Conservation (phyloP, 139 green algal species). For the Chlorella sp. region DNA sequence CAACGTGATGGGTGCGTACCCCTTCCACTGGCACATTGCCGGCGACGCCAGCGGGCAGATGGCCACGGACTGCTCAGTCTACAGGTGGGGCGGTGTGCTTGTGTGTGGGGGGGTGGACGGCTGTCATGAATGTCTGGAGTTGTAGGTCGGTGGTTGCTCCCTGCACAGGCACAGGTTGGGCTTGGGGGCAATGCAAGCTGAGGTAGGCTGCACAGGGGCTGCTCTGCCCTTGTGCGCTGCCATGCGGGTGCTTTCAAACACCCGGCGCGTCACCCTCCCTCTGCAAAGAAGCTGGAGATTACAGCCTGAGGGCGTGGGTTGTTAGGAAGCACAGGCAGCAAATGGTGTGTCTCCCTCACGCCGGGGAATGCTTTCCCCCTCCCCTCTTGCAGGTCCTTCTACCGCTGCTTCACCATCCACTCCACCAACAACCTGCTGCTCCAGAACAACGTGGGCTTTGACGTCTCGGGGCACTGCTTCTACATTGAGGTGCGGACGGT, state of each 20-base stretch:
- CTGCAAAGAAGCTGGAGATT: too few species aligned
- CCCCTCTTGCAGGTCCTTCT: conserved; percentile 22
- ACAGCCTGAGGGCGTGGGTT: too few species aligned
- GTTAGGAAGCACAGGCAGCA: too few species aligned
- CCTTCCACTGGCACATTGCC: conserved; percentile 66
- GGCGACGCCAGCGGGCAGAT: conserved; percentile 34
- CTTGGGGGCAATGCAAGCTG: not conserved
- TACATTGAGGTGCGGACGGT: conserved; percentile 51
- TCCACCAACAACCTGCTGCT: conserved; percentile 52
- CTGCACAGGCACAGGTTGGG: too few species aligned
- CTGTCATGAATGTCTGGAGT: too few species aligned
- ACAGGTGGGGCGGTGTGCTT: conserved; percentile 31
- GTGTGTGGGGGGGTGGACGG: too few species aligned
- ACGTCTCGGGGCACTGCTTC: conserved; percentile 61
- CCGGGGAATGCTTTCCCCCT: not conserved
- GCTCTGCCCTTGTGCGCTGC: not conserved
- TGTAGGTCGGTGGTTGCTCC: too few species aligned
- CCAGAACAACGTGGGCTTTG: conserved; percentile 63
- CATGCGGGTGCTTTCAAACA: too few species aligned
- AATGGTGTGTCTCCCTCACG: too few species aligned
- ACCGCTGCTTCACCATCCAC: conserved; percentile 54
- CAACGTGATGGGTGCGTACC: conserved; percentile 66
- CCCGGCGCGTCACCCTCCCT: too few species aligned
- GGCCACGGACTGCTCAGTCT: conserved; percentile 58
- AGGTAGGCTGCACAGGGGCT: not conserved